Percentiles rank a stretch among this genome's conserved stretches.
phyloP scores from a whole-genome alignment of 192 early-diverging fungal genomes.

The Coemansia umbellata region DNA sequence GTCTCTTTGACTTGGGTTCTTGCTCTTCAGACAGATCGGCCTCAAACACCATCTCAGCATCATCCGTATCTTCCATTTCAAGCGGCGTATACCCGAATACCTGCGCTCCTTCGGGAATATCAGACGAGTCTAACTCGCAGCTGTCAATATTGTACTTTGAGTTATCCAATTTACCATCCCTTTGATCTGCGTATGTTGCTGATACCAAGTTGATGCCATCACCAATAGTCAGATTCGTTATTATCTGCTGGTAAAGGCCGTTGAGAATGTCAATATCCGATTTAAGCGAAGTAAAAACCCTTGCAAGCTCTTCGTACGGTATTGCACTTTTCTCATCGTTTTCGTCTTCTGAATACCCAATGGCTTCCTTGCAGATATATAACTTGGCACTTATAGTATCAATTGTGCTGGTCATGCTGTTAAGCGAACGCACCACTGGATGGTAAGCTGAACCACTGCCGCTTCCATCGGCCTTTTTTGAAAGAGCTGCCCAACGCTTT shows the following conservation, averaged over 20 bases:
- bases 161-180: neutral
- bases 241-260: constrained; percentile 22
- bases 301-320: constrained; percentile 15
- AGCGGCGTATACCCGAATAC: constrained; percentile 30
- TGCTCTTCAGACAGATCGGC: constrained; percentile 13
- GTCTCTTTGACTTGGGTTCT: neutral
- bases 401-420: constrained; percentile 13
- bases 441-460: neutral
- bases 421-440: constrained; percentile 13
- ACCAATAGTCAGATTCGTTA: constrained; percentile 9
- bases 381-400: constrained; percentile 28
- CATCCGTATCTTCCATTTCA: constrained; percentile 11
- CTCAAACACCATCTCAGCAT: constrained; percentile 27
- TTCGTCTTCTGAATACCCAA: neutral
- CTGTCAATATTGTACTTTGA: neutral
- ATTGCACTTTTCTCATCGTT: neutral
- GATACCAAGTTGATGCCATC: neutral
- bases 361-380: constrained; percentile 15
- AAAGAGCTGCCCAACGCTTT: constrained; percentile 18
- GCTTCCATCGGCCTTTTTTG: neutral
- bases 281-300: constrained; percentile 43
- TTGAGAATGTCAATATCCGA: constrained; percentile 30
- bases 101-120: constrained; percentile 3
- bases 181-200: neutral
- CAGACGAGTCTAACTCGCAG: neutral